phyloP scores from a whole-genome alignment of 495 filamentous ascomycete genomes.

The Penicillium soppii region DNA sequence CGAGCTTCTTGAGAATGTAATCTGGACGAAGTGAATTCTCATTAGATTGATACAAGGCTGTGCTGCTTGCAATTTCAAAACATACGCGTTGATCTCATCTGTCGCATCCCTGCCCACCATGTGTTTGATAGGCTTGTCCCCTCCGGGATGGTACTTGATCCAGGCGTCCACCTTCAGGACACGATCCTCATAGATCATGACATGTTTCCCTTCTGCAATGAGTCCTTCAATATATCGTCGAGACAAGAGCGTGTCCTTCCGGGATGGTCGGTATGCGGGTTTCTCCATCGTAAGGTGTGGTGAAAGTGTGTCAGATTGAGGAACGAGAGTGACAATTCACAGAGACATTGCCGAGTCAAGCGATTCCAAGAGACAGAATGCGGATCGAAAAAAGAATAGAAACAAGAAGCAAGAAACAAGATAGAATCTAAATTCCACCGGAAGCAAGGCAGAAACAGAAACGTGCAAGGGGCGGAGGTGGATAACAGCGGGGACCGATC shows the following conservation, averaged over 20 bases:
- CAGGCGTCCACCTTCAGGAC: conserved; percentile 88
- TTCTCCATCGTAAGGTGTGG: conserved; percentile 21
- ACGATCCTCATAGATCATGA: conserved; percentile 77
- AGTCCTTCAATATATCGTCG: conserved; percentile 80
- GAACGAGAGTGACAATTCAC: background rate
- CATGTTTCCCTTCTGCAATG: conserved; percentile 79
- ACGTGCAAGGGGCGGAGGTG: conserved; percentile 18
- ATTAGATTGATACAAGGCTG: background rate
- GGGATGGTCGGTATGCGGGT: conserved; percentile 22
- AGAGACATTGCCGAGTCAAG: conserved; percentile 1
- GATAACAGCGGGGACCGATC: conserved; percentile 24
- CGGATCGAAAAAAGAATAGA: background rate
- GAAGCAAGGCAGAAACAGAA: conserved; percentile 10
- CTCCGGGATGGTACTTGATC: conserved; percentile 87
- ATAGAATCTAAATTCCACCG: background rate
- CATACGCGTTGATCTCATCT: conserved; percentile 89
- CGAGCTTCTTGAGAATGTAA: conserved; percentile 80
- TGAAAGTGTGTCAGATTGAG: background rate
- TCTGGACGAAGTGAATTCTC: conserved; percentile 39
- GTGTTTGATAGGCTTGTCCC: conserved; percentile 87
- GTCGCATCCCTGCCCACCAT: conserved; percentile 97
- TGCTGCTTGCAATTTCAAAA: conserved; percentile 14
- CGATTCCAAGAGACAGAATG: background rate
- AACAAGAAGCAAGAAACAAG: background rate
- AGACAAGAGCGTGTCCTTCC: conserved; percentile 55